phyloP scores from a whole-genome alignment of 1,139 yeast genomes.

The Zygotorulaspora mrakii region DNA sequence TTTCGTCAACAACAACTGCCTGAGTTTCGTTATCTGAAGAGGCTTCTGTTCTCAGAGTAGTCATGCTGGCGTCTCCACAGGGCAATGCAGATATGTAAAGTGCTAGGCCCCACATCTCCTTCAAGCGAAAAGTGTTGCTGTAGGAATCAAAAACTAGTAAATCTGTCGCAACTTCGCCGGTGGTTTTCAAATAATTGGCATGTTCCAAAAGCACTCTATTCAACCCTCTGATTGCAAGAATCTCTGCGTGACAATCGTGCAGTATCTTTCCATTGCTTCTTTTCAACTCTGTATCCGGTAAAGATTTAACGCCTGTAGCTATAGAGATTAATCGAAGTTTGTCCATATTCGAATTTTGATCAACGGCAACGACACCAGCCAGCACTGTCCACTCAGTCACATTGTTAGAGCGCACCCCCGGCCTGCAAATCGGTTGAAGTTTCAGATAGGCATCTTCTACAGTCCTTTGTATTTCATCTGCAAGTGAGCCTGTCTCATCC shows the following conservation, averaged over 20 bases:
- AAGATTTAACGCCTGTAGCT: conserved; percentile 80
- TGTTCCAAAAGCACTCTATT: conserved; percentile 40
- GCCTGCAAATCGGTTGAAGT: conserved; percentile 51
- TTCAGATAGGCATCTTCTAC: conserved; percentile 37
- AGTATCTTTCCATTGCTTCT: conserved; percentile 55
- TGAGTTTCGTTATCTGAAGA: conserved; percentile 22
- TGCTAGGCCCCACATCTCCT: conserved; percentile 44
- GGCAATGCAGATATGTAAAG: conserved; percentile 79
- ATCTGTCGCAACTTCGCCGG: conserved; percentile 39
- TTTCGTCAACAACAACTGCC: conserved; percentile 31
- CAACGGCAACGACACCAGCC: conserved; percentile 63
- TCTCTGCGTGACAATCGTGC: conserved; percentile 90
- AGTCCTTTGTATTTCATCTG: conserved; percentile 34
- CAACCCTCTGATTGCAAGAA: conserved; percentile 64
- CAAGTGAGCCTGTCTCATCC: conserved; percentile 8
- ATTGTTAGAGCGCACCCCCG: conserved; percentile 58
- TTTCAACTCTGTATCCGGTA: conserved; percentile 49
- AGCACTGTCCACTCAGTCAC: conserved; percentile 77
- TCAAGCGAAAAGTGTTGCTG: conserved; percentile 35
- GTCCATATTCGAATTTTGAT: conserved; percentile 17
- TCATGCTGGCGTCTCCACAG: conserved; percentile 88
- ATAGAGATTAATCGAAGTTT: conserved; percentile 44
- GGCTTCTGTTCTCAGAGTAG: conserved; percentile 32
- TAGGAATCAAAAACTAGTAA: conserved; percentile 14
- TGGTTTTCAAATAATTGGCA: conserved; percentile 24